Evolutionary conservation across 306 rosid genomes (phyloP).

Genomic region (Comarum palustre): DNA sequence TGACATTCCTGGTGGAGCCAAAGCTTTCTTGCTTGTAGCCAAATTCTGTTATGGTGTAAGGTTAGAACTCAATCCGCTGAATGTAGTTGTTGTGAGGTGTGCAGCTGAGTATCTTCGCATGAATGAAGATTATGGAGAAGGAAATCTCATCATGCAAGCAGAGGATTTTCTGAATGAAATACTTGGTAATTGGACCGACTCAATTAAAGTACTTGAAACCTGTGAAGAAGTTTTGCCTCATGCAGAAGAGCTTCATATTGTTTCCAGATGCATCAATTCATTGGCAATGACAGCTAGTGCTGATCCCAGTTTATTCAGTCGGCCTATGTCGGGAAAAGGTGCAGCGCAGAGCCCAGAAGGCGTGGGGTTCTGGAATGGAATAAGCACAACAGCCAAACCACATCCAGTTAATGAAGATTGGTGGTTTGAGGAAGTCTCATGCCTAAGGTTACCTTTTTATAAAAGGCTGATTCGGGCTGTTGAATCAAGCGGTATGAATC

Average conservation of each 20-base stretch:
- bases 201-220: conserved; percentile 65
- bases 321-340: conserved; percentile 46
- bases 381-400: conserved; percentile 38
- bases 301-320: conserved; percentile 56
- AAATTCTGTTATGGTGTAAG: conserved; percentile 88
- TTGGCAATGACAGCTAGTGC: conserved; percentile 65
- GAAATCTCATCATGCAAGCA: conserved; percentile 56
- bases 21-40: conserved; percentile 52
- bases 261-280: conserved; percentile 71
- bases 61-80: conserved; percentile 64
- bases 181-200: conserved; percentile 70
- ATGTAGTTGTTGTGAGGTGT: conserved; percentile 63
- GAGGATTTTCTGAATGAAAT: conserved; percentile 64
- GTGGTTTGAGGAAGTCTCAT: conserved; percentile 81
- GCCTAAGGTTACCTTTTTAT: conserved; percentile 51
- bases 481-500: conserved; percentile 55
- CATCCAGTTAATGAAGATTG: conserved; percentile 60
- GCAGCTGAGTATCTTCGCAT: conserved; percentile 74
- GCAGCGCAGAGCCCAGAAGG: conserved; percentile 43
- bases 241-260: conserved; percentile 80
- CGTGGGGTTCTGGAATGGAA: conserved; percentile 67
- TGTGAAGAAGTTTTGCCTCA: conserved; percentile 61
- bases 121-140: conserved; percentile 78
- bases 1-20: conserved; percentile 86
- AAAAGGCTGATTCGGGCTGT: conserved; percentile 59